phyloP scores from a whole-genome alignment of 2,329 filamentous ascomycete species.

The Furcasterigmium sp. region DNA sequence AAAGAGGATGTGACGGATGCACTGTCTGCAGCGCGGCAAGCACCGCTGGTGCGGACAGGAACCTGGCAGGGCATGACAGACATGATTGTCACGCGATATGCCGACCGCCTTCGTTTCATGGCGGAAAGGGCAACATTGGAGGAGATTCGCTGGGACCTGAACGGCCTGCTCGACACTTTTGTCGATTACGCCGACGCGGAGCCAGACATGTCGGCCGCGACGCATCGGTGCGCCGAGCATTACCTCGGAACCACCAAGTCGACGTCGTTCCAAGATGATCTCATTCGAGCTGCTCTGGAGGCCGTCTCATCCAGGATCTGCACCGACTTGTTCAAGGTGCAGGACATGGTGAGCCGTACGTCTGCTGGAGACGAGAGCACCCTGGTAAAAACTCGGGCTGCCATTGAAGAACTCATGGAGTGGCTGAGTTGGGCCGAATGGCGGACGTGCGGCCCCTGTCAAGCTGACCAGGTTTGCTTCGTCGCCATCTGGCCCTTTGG shows the following conservation, averaged over 20 bases:
- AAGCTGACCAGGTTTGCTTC: conserved; percentile 48
- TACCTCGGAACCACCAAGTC: conserved; percentile 27
- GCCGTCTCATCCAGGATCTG: background rate
- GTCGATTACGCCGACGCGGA: conserved; percentile 31
- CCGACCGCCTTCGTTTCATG: conserved; percentile 43
- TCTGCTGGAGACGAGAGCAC: no score
- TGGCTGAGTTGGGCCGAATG: conserved; percentile 53
- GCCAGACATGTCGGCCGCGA: conserved; percentile 21
- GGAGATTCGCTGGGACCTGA: background rate
- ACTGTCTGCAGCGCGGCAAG: background rate
- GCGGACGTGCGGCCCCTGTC: conserved; percentile 51
- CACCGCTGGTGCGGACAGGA: no score
- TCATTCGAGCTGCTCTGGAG: background rate
- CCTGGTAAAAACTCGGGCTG: background rate
- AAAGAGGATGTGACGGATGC: conserved; percentile 23
- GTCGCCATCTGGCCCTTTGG: conserved; percentile 63
- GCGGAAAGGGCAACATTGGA: conserved; percentile 7
- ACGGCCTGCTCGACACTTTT: conserved; percentile 23
- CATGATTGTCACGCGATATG: conserved; percentile 59
- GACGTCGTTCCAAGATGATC: conserved; percentile 8
- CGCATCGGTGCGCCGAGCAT: conserved; percentile 40
- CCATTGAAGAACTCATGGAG: background rate
- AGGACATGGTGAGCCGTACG: background rate
- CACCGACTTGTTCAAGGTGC: background rate
- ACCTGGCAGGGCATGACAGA: conserved; percentile 64